Conservation (phyloP, 1,139 yeast genomes). For the Protomyces gravidus region DNA sequence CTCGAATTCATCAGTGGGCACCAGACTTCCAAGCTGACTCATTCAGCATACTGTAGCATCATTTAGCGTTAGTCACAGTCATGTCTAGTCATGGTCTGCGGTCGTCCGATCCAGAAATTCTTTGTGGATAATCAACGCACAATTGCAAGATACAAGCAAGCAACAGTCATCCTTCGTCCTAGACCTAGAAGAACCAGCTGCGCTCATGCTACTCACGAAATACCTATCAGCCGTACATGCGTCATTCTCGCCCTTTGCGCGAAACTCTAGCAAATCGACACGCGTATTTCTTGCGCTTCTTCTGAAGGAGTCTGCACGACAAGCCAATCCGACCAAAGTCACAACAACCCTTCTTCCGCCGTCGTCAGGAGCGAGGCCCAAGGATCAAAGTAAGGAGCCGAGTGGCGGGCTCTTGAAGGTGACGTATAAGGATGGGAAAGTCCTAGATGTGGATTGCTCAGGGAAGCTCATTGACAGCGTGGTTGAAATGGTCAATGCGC, state of each 20-base stretch:
- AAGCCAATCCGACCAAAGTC: conserved; percentile 17
- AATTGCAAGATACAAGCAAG: too few species aligned
- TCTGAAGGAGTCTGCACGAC: conserved; percentile 22
- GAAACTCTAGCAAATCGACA: conserved; percentile 10
- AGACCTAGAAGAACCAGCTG: too few species aligned
- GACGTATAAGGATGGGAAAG: conserved; percentile 71
- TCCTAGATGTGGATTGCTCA: conserved; percentile 50
- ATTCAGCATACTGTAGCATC: too few species aligned
- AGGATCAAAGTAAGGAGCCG: neutral
- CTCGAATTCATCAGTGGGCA: too few species aligned
- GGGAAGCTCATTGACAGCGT: conserved; percentile 3
- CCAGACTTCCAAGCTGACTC: too few species aligned
- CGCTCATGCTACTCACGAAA: conserved; percentile 25
- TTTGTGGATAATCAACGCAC: too few species aligned
- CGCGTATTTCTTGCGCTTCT: conserved; percentile 18
- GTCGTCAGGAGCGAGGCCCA: neutral
- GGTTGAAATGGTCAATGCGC: conserved; percentile 13
- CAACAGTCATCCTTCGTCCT: too few species aligned
- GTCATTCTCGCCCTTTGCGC: conserved; percentile 9
- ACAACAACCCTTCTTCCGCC: conserved; percentile 2
- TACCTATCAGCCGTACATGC: conserved; percentile 19
- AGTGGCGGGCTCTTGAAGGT: conserved; percentile 56
- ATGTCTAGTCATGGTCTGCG: too few species aligned
- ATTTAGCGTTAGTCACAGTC: too few species aligned
- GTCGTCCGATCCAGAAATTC: too few species aligned